Evolutionary conservation across 2,329 filamentous ascomycete genomes (phyloP).

Genomic region (Trichoderma sp.): DNA sequence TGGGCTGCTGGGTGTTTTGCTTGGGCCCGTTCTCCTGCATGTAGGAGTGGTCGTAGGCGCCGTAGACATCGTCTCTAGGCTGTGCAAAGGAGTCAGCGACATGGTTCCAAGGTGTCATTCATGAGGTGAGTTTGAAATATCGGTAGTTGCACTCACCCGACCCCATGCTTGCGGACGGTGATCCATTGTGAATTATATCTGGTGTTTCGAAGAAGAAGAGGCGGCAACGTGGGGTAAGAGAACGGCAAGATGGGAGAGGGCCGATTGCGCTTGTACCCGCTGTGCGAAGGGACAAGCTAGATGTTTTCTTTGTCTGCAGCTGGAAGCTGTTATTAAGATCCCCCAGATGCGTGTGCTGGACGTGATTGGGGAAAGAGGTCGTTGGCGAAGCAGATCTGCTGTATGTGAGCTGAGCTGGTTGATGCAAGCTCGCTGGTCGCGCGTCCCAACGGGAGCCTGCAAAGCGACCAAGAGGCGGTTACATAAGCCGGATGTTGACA

Average conservation of each 20-base stretch:
- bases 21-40: slow-evolving; percentile 71
- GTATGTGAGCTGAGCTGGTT: slow-evolving; percentile 21
- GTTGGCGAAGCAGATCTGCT: neutral
- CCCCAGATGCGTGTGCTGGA: neutral
- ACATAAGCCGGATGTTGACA: slow-evolving; percentile 34
- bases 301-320: neutral
- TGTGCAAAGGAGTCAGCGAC: slow-evolving; percentile 42
- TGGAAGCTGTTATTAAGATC: neutral
- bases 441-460: slow-evolving; percentile 43
- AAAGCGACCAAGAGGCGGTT: slow-evolving; percentile 26
- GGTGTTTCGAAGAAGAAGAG: slow-evolving; percentile 12
- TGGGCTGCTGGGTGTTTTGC: slow-evolving; percentile 86
- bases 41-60: slow-evolving; percentile 85
- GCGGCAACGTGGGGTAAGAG: slow-evolving; percentile 20
- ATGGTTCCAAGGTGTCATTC: neutral
- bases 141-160: slow-evolving; percentile 55
- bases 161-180: slow-evolving; percentile 74
- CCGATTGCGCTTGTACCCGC: slow-evolving; percentile 9
- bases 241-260: neutral
- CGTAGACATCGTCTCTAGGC: slow-evolving; percentile 98
- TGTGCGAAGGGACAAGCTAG: neutral
- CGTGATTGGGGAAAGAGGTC: neutral
- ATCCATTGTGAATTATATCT: slow-evolving; percentile 54
- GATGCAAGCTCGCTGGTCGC: slow-evolving; percentile 33
- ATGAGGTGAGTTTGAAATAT: neutral